Conservation (phyloP, 345 rosid genomes). For the Aquilaria yunnanensis region DNA sequence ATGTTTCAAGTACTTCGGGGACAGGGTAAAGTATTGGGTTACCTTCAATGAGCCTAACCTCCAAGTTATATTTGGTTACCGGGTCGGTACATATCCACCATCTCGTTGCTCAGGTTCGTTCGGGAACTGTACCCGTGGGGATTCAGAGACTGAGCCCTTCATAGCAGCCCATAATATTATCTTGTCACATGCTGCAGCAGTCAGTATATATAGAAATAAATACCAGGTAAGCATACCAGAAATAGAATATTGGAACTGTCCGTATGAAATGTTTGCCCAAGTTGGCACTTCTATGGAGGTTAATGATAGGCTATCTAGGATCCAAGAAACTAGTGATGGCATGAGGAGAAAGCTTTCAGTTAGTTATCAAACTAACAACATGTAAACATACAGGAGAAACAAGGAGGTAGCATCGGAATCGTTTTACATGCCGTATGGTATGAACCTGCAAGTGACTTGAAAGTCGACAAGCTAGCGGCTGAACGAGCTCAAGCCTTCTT, state of each 20-base stretch:
- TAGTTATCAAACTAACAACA: too few species aligned
- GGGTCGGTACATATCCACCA: constrained; percentile 51
- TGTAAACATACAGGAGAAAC: background rate
- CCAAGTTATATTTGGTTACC: constrained; percentile 36
- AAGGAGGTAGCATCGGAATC: background rate
- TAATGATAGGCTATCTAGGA: too few species aligned
- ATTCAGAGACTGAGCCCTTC: constrained; percentile 48
- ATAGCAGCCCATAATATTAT: constrained; percentile 60
- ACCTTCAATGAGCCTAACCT: constrained; percentile 70
- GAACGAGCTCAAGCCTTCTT: background rate
- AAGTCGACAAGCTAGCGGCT: background rate
- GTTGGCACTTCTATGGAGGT: too few species aligned
- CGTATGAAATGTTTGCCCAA: too few species aligned
- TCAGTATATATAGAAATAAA: constrained; percentile 32
- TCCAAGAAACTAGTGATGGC: too few species aligned
- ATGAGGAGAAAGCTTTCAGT: too few species aligned
- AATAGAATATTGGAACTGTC: too few species aligned
- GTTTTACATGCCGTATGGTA: background rate
- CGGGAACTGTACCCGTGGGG: constrained; percentile 46
- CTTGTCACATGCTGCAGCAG: constrained; percentile 56
- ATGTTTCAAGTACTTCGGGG: constrained; percentile 54
- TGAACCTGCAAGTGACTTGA: background rate
- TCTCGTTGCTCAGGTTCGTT: constrained; percentile 49
- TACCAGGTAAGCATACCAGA: constrained; percentile 36
- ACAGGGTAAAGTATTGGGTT: constrained; percentile 48